These are phyloP conservation scores for Colletotrichum sp. DNA, from an alignment of 2,329 filamentous ascomycete species.

Conservation along the genomic window DNA sequence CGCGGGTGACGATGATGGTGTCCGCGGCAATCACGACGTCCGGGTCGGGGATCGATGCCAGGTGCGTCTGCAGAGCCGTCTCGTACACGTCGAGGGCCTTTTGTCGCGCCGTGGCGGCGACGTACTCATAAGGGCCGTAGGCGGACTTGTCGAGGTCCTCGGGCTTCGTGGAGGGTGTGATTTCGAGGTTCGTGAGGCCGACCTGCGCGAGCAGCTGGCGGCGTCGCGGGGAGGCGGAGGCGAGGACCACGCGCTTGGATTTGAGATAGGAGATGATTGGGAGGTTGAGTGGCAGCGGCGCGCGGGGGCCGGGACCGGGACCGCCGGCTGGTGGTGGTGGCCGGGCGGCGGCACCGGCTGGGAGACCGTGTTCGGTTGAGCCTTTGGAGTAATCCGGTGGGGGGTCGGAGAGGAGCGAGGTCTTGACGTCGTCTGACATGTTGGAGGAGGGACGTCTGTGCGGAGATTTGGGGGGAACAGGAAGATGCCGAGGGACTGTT, in stretches of 20 bases:
- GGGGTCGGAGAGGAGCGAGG: slow-evolving; percentile 33
- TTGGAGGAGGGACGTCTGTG: not conserved
- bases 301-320: slow-evolving; percentile 37
- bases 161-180: slow-evolving; percentile 80
- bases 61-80: slow-evolving; percentile 45
- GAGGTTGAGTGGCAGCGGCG: slow-evolving; percentile 74
- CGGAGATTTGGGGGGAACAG: not conserved
- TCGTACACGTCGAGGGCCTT: slow-evolving; percentile 80
- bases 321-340: slow-evolving; percentile 22
- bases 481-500: not conserved
- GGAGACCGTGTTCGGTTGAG: slow-evolving; percentile 38
- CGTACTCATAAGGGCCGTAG: slow-evolving; percentile 87
- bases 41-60: slow-evolving; percentile 66
- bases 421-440: slow-evolving; percentile 5
- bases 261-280: slow-evolving; percentile 80
- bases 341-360: slow-evolving; percentile 20
- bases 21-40: slow-evolving; percentile 88
- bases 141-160: slow-evolving; percentile 82
- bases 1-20: slow-evolving; percentile 81
- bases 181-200: slow-evolving; percentile 81
- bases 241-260: slow-evolving; percentile 83
- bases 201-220: slow-evolving; percentile 80
- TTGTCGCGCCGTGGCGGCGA: slow-evolving; percentile 80
- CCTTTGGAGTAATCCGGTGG: slow-evolving; percentile 52
- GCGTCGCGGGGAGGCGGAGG: slow-evolving; percentile 85